Conservation (phyloP, 768 basidiomycete genomes). For the Guyanaporus albipodus region DNA sequence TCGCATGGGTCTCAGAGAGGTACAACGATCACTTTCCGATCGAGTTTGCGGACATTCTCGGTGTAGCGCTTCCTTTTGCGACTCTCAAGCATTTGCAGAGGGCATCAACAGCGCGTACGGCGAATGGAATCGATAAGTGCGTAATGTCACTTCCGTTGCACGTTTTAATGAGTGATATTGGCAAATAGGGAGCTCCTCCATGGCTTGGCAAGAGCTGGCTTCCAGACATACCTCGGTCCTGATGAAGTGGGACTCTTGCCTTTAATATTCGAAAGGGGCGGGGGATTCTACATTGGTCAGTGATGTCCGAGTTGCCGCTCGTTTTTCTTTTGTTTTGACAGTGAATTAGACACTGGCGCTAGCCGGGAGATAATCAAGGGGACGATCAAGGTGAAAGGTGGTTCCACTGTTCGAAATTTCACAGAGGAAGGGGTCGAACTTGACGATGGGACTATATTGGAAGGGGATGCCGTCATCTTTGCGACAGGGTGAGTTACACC, state of each 20-base stretch:
- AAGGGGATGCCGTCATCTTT: slow-evolving; percentile 31
- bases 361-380: slow-evolving; percentile 45
- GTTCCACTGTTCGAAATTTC: slow-evolving; percentile 26
- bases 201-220: slow-evolving; percentile 34
- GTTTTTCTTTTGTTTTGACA: neutral
- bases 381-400: slow-evolving; percentile 48
- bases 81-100: slow-evolving; percentile 15
- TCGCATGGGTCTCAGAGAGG: slow-evolving; percentile 11
- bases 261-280: slow-evolving; percentile 31
- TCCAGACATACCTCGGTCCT: slow-evolving; percentile 36
- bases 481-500: slow-evolving; percentile 30
- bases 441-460: slow-evolving; percentile 23
- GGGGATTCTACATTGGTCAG: slow-evolving; percentile 40
- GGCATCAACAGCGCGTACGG: neutral
- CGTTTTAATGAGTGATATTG: neutral
- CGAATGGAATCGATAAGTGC: slow-evolving; percentile 25
- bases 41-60: slow-evolving; percentile 25
- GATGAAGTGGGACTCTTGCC: slow-evolving; percentile 35
- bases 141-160: neutral
- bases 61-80: slow-evolving; percentile 20
- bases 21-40: slow-evolving; percentile 26
- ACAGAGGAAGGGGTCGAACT: slow-evolving; percentile 27
- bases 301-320: neutral
- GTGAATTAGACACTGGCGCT: slow-evolving; percentile 34
- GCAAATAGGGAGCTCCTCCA: slow-evolving; percentile 35